Base-by-base conservation (phyloP, 2,329 filamentous ascomycete genomes). In the Madurella fahalii region DNA sequence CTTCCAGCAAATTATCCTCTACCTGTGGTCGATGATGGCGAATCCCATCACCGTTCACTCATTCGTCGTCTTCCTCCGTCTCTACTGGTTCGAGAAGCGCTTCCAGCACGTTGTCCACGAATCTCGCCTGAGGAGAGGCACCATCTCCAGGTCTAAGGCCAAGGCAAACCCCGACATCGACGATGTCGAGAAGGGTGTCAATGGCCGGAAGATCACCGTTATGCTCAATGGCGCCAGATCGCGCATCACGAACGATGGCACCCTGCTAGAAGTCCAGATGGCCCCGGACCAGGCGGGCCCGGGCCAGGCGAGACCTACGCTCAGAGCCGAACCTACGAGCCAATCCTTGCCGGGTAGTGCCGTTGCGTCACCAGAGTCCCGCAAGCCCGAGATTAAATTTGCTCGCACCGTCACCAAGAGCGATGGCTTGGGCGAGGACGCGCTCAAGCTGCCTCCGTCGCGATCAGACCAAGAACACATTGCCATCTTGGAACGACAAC, bases 51-150 rank as follows among this genome's bases (percentile, higher is more conserved):
- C 88, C 45, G 86, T 96, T 64, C 85, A 95, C 66, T 83, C 88
- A 2, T 87, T 83, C 43, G 90, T 99, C 43, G 94, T 99, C 8
- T 93, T 96, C 63, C 79, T 97, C 13, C 87, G 94, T 25, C 77
- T 99, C 1, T 96, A 96, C 72, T 99, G 93, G 93, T 99, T 99
- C 68, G 92, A 99, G 72, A 96, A 95, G 71, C 84, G 92, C 8
- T 97, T 99, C 68, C 88, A 95, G 67, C 80, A 89, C 64, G 82
- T 96, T 60, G 91, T 88, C 13, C 79, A 79, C 34, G 89, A 95
- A 63, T 85, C 89, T 1, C 82, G 84, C 52, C 77, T 74, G 42
- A 76, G 85, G 50, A 83, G 92, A 51, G 78, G 80, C 51, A 87
- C 80, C 37, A 71, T 86, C n/a, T 74, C 78, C 71, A 75, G 84